A percentile compares a stretch with the other conserved stretches of the same genome.
phyloP scores from a whole-genome alignment of 2,329 filamentous ascomycete genomes.

The Tolypocladium guangdongense region DNA sequence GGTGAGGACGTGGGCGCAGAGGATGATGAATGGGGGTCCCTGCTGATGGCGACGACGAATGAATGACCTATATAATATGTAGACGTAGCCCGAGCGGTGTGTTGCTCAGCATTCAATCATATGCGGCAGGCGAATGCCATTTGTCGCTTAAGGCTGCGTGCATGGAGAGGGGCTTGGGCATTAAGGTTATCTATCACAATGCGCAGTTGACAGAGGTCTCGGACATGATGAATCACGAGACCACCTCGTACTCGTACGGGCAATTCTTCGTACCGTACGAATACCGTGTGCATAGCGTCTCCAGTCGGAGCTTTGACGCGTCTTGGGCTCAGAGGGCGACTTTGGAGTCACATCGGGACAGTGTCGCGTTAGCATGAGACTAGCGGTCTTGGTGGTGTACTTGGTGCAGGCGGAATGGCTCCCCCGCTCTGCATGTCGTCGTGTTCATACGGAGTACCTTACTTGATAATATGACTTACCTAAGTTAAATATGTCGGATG shows the following conservation, averaged over 20 bases:
- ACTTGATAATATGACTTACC: no score
- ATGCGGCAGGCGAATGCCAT: not conserved
- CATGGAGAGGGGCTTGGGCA: not conserved
- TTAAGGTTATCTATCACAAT: not conserved
- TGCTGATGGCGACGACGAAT: not conserved
- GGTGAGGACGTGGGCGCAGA: constrained; percentile 4
- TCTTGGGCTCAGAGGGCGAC: not conserved
- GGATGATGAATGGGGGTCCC: constrained; percentile 3
- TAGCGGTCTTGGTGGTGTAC: no score
- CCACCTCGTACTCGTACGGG: no score
- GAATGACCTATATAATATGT: not conserved
- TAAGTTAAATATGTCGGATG: no score
- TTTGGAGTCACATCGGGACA: not conserved
- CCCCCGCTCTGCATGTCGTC: no score
- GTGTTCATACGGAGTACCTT: no score
- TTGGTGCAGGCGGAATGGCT: no score
- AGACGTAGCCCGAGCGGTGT: no score
- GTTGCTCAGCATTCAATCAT: not conserved
- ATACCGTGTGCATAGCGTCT: no score
- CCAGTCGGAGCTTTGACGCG: no score
- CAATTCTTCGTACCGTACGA: no score
- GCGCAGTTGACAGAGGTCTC: not conserved
- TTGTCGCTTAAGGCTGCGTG: not conserved
- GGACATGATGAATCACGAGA: no score
- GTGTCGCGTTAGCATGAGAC: not conserved